Evolutionary conservation across 2,329 filamentous ascomycete species (phyloP), one percentile per base, ranked within the genome.

Genomic region (Venturiaceae sp.): DNA sequence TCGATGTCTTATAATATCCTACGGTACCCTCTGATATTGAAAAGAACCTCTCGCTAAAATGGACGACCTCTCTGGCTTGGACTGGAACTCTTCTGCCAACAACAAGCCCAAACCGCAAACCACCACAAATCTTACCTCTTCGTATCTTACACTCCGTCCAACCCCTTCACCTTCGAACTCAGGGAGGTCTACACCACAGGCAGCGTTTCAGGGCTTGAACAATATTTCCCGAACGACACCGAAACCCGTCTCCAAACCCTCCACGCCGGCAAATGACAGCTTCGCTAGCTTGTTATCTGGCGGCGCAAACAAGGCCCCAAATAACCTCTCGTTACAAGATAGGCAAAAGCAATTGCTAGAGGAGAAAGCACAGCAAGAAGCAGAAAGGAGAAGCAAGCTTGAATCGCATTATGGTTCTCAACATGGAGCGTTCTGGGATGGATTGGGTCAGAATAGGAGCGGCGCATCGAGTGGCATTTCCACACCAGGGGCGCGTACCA

Each of bases 201-300:
- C 68, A 58, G 71, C 64, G 62, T 61, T 65, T 53, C 71, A 76
- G 57, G 71, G 71, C 28, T 72, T 74, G 2, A 75, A 74, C 11
- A 61, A 33, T 34, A 26, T 46, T 39, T 37, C 41, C 5, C 33
- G 53, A 19, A 53, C 62, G 47, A 63, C 61, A 32, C 63, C 70
- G 28, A 68, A 73, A 60, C 71, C 70, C 70, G 71, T 67, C 65
- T 72, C 77, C 3, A 87, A 84, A 36, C 72, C 81, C 5, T 74
- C 80, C 52, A 74, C 72, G n/a, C 70, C 73, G 30, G 71, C 70
- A 21, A 75, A 73, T 60, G 89, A 94, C 68, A 90, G 86, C 75
- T 94, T 94, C 73, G 88, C 88, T 66, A 87, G 85, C 66, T 76
- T 94, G 55, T 78, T 91, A 61, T 84, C 80, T 64, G 84, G 87